These are phyloP conservation scores for Rhytidiadelphus loreus DNA, from an alignment of 225 moss, liverwort and hornwort species.

Conservation along the genomic window DNA sequence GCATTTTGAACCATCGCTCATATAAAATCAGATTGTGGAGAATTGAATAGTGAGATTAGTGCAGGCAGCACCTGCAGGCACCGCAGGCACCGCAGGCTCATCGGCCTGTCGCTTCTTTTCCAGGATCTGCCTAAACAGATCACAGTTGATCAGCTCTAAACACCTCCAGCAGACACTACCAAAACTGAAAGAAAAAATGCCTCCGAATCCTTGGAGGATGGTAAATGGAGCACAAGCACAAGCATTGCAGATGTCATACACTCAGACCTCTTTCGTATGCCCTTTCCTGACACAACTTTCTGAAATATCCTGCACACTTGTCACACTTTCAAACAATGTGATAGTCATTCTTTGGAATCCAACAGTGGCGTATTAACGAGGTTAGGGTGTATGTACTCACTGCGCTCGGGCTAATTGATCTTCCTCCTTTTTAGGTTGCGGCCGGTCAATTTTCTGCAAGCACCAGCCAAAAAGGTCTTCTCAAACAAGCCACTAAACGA, in stretches of 20 bases:
- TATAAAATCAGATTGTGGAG: not conserved
- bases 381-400: conserved; percentile 27
- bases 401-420: conserved; percentile 60
- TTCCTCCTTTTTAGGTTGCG: conserved; percentile 35
- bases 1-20: not conserved
- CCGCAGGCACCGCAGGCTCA: conserved; percentile 6
- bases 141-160: not conserved
- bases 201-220: not conserved
- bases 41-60: not conserved
- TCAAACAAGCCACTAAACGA: not conserved
- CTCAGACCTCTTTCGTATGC: not conserved
- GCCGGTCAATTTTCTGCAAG: conserved; percentile 43
- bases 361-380: not conserved
- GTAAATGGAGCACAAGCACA: not conserved
- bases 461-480: not conserved
- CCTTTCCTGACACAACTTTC: not conserved
- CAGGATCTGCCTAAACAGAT: conserved; percentile 67
- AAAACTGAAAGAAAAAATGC: not conserved
- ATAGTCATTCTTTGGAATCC: not conserved
- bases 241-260: not conserved
- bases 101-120: conserved; percentile 39
- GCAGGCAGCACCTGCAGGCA: conserved; percentile 19
- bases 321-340: not conserved
- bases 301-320: not conserved
- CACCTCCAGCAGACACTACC: not conserved